Percentiles rank a stretch among this genome's conserved stretches.
phyloP scores from a whole-genome alignment of 495 filamentous ascomycete species.

The Sordaria brevicollis region DNA sequence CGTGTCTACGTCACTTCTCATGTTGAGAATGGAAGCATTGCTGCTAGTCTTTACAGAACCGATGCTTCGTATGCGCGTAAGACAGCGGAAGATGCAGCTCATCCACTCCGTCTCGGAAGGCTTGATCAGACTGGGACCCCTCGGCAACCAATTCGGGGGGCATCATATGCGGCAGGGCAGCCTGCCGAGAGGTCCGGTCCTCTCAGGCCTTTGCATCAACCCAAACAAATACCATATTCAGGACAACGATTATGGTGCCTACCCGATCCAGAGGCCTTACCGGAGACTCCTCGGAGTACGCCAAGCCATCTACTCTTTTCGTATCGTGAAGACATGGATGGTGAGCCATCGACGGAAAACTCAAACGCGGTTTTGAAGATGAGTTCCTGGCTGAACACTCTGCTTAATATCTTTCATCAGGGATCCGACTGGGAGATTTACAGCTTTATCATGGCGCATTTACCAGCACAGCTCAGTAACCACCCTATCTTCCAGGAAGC shows the following conservation, averaged over 20 bases:
- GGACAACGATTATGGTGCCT: slow-evolving; percentile 41
- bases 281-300: slow-evolving; percentile 28
- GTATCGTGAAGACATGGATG: neutral
- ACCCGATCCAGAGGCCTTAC: slow-evolving; percentile 42
- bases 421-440: slow-evolving; percentile 90
- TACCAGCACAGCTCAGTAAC: slow-evolving; percentile 83
- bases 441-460: slow-evolving; percentile 76
- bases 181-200: slow-evolving; percentile 23
- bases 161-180: slow-evolving; percentile 38
- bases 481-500: slow-evolving; percentile 70
- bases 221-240: slow-evolving; percentile 21
- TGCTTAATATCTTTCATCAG: slow-evolving; percentile 63
- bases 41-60: slow-evolving; percentile 60
- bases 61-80: slow-evolving; percentile 41
- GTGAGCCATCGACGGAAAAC: slow-evolving; percentile 5
- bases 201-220: slow-evolving; percentile 24
- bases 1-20: slow-evolving; percentile 55
- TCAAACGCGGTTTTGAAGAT: slow-evolving; percentile 45
- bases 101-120: slow-evolving; percentile 28
- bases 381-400: slow-evolving; percentile 62
- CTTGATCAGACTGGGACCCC: slow-evolving; percentile 18
- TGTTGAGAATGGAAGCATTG: slow-evolving; percentile 60
- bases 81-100: slow-evolving; percentile 38
- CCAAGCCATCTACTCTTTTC: slow-evolving; percentile 36
- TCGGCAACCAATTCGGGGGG: slow-evolving; percentile 30